Evolutionary conservation across 352 stramenopile genomes (phyloP).

Genomic region (Globisporangium echinulatum): DNA sequence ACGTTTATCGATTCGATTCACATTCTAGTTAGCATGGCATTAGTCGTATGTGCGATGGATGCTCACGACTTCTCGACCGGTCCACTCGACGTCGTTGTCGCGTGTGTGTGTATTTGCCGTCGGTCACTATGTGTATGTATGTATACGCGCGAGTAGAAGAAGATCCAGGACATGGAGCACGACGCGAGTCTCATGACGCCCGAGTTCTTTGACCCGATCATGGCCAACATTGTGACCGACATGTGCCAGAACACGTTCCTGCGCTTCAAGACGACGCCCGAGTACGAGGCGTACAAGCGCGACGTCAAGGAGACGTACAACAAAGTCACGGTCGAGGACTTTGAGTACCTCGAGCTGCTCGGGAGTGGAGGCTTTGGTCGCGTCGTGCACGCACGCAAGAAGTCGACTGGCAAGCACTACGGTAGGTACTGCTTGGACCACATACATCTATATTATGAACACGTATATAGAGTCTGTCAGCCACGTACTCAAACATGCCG

Average conservation of each 20-base stretch:
- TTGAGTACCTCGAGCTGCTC: conserved; percentile 80
- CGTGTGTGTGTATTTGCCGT: too few relatives aligned
- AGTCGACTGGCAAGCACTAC: conserved; percentile 87
- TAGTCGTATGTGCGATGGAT: too few relatives aligned
- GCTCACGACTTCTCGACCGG: too few relatives aligned
- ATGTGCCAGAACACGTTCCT: conserved; percentile 81
- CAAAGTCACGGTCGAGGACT: conserved; percentile 78
- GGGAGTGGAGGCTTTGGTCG: conserved; percentile 89
- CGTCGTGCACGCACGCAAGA: conserved; percentile 87
- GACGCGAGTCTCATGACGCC: conserved; percentile 35
- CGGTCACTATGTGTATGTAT: neutral
- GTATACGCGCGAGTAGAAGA: conserved; percentile 32
- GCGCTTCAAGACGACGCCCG: conserved; percentile 62
- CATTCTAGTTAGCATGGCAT: neutral
- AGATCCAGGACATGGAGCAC: conserved; percentile 44
- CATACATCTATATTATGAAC: too few relatives aligned
- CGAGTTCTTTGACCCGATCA: conserved; percentile 67
- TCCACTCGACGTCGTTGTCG: too few relatives aligned
- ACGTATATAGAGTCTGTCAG: neutral
- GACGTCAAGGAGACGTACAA: conserved; percentile 85
- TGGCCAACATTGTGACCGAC: conserved; percentile 61
- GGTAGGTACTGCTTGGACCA: conserved; percentile 26
- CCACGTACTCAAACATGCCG: neutral
- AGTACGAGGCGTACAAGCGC: conserved; percentile 69
- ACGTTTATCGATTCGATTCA: conserved; percentile 5